Conservation (phyloP, 345 rosid genomes). For the thale cress (Arabidopsis thaliana) region DNA sequence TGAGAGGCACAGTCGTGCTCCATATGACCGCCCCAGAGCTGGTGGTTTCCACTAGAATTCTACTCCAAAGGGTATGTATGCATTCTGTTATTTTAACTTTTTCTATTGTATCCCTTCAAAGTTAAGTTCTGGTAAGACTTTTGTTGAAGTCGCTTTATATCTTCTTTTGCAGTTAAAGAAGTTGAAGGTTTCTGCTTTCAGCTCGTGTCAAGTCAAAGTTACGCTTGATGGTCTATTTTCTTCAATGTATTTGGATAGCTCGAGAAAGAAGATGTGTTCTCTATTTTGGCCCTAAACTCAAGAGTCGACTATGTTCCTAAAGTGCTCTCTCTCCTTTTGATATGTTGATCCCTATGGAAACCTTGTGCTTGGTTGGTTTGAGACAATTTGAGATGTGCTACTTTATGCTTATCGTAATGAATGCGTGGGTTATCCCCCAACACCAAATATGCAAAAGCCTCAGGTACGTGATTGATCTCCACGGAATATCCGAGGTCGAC, state of each 20-base stretch:
- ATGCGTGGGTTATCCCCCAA: slow-evolving; percentile 38
- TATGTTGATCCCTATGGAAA: slow-evolving; percentile 47
- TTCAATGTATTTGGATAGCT: slow-evolving; percentile 42
- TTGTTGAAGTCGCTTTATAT: background rate
- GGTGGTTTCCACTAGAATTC: slow-evolving; percentile 47
- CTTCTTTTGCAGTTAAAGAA: slow-evolving; percentile 31
- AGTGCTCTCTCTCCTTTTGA: slow-evolving; percentile 49
- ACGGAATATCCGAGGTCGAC: slow-evolving; percentile 23
- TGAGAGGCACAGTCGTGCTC: slow-evolving; percentile 82
- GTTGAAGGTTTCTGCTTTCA: slow-evolving; percentile 32
- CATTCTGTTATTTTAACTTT: background rate
- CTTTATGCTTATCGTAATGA: slow-evolving; percentile 49
- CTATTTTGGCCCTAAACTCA: slow-evolving; percentile 42
- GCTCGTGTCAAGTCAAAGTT: slow-evolving; percentile 31
- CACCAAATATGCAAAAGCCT: slow-evolving; percentile 37
- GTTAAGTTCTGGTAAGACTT: background rate
- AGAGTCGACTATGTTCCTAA: slow-evolving; percentile 45
- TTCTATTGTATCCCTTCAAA: background rate
- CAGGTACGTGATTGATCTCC: slow-evolving; percentile 43
- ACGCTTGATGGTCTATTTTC: slow-evolving; percentile 33
- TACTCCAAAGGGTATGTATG: slow-evolving; percentile 34
- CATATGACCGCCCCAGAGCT: slow-evolving; percentile 79
- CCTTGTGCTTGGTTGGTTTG: slow-evolving; percentile 49
- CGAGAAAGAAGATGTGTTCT: slow-evolving; percentile 46
- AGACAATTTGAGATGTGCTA: slow-evolving; percentile 50